Base-by-base conservation (phyloP, 1,284 basidiomycete genomes). In the Ganoderma leucocontextum region DNA sequence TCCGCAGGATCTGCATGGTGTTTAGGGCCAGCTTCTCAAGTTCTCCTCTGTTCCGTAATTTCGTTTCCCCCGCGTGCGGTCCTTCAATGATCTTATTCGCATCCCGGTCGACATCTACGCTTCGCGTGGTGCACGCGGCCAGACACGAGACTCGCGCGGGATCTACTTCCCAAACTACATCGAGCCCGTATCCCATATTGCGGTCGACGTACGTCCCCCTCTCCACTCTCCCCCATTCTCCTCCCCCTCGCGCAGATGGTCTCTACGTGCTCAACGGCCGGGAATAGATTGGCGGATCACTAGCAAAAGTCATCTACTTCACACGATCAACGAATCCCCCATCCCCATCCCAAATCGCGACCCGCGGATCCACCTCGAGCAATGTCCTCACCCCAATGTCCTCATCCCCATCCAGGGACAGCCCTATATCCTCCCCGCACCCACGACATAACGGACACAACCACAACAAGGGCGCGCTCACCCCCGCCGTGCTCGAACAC, bases 251-350 rank as follows among this genome's bases (percentile, higher is more conserved):
- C 55, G 10, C 25, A 22, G 42, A 59, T 42, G 63, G 60, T 41
- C 36, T 49, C 36, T 35, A 35, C 64, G 25, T 60, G 22, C 38
- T 60, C n/a, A 60, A 39, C 22, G 22, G 10, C 22, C 25, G 13
- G 38, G 57, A 22, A 12, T 9, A 98, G 96, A 93, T 99, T 76
- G 97, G 98, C 47, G 97, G 97, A 42, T 99, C 97, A 5, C 85
- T 99, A 15, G 97, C 97, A 70, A 99, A 99, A 81, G 95, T 99
- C 66, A 95, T 99, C 75, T 99, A 99, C 83, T 99, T 99, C 80
- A 98, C 96, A 64, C 92, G 96, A 53, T 96, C 95, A 19, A 89
- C 92, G 9, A 91, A 94, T 65, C 92, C 91, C 4, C 90, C 91
- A 35, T 84, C 87, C 8, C 90, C 91, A 22, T 90, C 89, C 22